Conservation (phyloP, 2,329 filamentous ascomycete species). For the Arthrobotrys musiformis region DNA sequence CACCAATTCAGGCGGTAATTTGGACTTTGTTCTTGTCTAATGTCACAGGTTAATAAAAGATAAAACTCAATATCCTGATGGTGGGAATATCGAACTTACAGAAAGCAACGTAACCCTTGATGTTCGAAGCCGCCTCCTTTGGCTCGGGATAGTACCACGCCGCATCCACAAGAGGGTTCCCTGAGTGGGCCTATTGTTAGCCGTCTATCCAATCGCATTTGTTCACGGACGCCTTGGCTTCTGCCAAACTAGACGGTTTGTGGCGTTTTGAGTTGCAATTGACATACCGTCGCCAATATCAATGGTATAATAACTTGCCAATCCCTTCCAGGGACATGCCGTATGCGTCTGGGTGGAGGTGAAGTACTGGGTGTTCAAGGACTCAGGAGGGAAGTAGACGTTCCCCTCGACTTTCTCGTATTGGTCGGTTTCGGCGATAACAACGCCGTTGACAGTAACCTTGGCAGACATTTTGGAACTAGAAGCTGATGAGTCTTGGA, state of each 20-base stretch:
- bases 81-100: constrained; percentile 64
- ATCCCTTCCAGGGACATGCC: constrained; percentile 66
- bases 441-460: constrained; percentile 65
- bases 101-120: constrained; percentile 70
- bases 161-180: constrained; percentile 56
- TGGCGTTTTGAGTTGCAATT: neutral
- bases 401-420: constrained; percentile 67
- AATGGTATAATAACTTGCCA: constrained; percentile 66
- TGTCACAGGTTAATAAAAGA: neutral
- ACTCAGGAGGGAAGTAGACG: constrained; percentile 64
- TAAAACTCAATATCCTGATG: neutral
- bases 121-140: constrained; percentile 65
- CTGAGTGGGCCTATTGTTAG: constrained; percentile 19
- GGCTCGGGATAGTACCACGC: constrained; percentile 71
- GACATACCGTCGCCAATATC: constrained; percentile 57
- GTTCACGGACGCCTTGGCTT: constrained; percentile 15
- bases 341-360: constrained; percentile 63
- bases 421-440: constrained; percentile 65
- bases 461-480: constrained; percentile 60
- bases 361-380: constrained; percentile 63
- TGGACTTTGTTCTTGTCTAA: constrained; percentile 51
- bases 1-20: constrained; percentile 17
- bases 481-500: neutral
- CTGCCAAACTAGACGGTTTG: constrained; percentile 8
- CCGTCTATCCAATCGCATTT: constrained; percentile 2